Base-by-base conservation (phyloP, 2,329 filamentous ascomycete species). In the Plectosphaerella plurivora region DNA sequence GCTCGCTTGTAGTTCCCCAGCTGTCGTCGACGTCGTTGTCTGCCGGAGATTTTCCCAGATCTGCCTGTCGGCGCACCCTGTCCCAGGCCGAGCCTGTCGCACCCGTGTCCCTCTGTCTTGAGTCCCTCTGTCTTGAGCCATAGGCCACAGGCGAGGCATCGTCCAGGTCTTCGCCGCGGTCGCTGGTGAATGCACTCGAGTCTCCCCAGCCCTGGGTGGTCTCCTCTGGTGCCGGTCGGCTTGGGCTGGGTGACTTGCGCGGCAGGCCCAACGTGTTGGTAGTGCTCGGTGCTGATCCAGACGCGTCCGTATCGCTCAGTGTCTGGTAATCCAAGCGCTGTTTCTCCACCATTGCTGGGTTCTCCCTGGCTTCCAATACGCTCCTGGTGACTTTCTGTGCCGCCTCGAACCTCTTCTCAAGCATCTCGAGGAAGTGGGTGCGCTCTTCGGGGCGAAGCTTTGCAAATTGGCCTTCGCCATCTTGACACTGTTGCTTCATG, bases 121-220 rank as follows among this genome's bases (percentile, higher is more conserved):
- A 53, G 8, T 51, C 10, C 50, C 28, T 48, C 18, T 59, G 56
- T 42, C 59, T 62, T 12, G 63, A 53, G 8, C 70, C 60, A 15
- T 65, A 45, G 8, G 74, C 64, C 11, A 75, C 57, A 22, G 76
- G 75, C 2, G 76, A 78, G 37, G 71, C 73, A 51, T 77, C 73
- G 37, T 76, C 73, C 28, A 33, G 28, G 5, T 68, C 62, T 18
- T 46, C 44, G 24, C 64, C 60, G 22, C 61, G 54, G 45, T 64
- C 52, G 39, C 11, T 20, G 16, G 5, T 8, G 28, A 33, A 33
- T 33, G 28, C 28, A 12, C 28, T 33, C 11, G 28, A 33, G 9
- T 12, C 28, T 55, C 51, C 45, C 55, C 60, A 67, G 65, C 68
- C 52, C 51, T 57, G 55, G 45, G 14, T 37, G 9, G 28, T 33